Evolutionary conservation across 2,329 filamentous ascomycete genomes (phyloP).

Genomic region (Xylariaceae sp.): DNA sequence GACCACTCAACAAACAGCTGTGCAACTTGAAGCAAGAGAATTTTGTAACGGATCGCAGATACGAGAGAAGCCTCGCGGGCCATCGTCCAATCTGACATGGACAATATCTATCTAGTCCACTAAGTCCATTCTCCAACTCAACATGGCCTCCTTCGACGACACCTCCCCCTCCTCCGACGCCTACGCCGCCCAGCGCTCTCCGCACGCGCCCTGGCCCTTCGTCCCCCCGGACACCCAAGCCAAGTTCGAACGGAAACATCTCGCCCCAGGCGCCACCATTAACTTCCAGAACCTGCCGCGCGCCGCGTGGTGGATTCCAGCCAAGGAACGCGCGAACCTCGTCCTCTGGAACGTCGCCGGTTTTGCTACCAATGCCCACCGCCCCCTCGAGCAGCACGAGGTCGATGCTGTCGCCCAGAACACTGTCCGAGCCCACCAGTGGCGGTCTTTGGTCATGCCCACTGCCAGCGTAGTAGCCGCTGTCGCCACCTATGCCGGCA

Average conservation of each 20-base stretch:
- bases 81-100: no score
- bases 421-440: slow-evolving; percentile 26
- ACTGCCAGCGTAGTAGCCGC: slow-evolving; percentile 23
- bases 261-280: slow-evolving; percentile 29
- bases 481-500: slow-evolving; percentile 28
- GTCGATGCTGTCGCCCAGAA: slow-evolving; percentile 27
- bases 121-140: background rate
- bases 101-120: no score
- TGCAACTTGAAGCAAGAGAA: no score
- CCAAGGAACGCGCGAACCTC: background rate
- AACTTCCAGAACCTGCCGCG: slow-evolving; percentile 26
- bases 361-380: slow-evolving; percentile 7
- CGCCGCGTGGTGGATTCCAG: background rate
- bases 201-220: slow-evolving; percentile 25
- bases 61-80: no score
- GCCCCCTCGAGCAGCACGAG: slow-evolving; percentile 28
- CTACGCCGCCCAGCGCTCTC: background rate
- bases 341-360: slow-evolving; percentile 10
- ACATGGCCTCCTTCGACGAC: slow-evolving; percentile 3
- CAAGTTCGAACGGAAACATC: slow-evolving; percentile 21
- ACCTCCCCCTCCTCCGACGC: background rate
- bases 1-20: no score
- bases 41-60: no score
- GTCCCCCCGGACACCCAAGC: slow-evolving; percentile 10
- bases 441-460: slow-evolving; percentile 30